Evolutionary conservation across 177 flowering plant genomes (phyloP), one percentile per base, ranked within the genome.

Genomic region (Tripterygium wilfordii): DNA sequence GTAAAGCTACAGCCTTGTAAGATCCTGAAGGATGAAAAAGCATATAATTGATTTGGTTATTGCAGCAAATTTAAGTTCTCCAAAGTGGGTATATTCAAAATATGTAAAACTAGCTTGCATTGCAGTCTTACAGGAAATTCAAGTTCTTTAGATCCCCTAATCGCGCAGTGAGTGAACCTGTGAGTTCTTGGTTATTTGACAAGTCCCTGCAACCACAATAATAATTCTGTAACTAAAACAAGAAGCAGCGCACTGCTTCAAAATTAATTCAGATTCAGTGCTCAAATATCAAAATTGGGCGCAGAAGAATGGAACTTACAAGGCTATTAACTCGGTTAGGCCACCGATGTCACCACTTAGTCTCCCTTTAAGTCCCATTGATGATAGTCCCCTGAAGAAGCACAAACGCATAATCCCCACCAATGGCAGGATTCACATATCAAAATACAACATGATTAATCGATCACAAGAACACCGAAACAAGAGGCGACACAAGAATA

Each of bases 1-100:
- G 53, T 71, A 64, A 85, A 85, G 72, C 85, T 14, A 39, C 95
- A 82, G n/a, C 85, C 95, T 19, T 79, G 81, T 8, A 85, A 61
- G 58, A 76, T 82, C 49, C 95, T 82, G 82, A 41, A 32, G 55
- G 38, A 25, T 41, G 22, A 16, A 43, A 43, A 45, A 21, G 2
- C 14, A 44, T 18, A 32, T n/a, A 38, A 38, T 3, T 18, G 3
- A 38, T 2, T 19, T 19, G 24, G 6, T 36, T n/a, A n/a, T n/a
- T n/a, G n/a, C n/a, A n/a, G 33, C 33, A 30, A 30, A 6, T 6
- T 30, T 30, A 30, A 30, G 10, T 21, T 45, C 37, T 26, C 28
- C 6, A 49, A n/a, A n/a, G n/a, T n/a, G n/a, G n/a, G n/a, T n/a
- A n/a, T n/a, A n/a, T n/a, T n/a, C n/a, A n/a, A n/a, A n/a, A n/a